Evolutionary conservation across 768 basidiomycete species (phyloP), one percentile per base, ranked within the genome.

Genomic region (Solioccasus polychromus): DNA sequence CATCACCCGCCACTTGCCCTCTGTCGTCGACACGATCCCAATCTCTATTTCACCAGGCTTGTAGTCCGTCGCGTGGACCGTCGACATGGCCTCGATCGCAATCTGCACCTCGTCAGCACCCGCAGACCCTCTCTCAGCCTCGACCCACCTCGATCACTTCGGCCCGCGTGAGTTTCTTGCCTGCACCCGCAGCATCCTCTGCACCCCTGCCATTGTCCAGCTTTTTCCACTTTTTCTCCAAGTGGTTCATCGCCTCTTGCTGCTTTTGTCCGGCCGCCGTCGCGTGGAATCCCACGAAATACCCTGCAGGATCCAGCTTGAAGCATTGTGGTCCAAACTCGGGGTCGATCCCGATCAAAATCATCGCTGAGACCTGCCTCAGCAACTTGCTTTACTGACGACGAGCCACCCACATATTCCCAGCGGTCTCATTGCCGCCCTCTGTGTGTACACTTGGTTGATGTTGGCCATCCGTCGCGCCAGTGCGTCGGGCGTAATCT

Each of bases 181-280:
- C 86, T 3, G 91, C 91, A 37, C 76, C 75, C 12, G 76, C 74
- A 12, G 91, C 76, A 64, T 94, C 86, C 39, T 92, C 87, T 0
- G 84, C 88, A 18, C 90, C 89, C 42, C 70, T 71, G 14, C 88
- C 88, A 19, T 76, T 78, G 59, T 90, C 85, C 24, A 92, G 73
- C 66, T 92, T 92, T 75, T 98, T 99, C 94, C 92, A 98, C 66
- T 92, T 91, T 74, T 98, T 98, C 73, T 99, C 96, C 35, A 99
- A 76, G 61, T 92, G 88, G 66, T 98, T 98, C 84, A 94, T 96
- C 1, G 92, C 93, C 63, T 99, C 96, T 61, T 96, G 95, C 59
- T 98, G 96, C 60, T 99, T 98, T 66, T 90, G 88, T 1, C 96
- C 96, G 2, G 94, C 87, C 0, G 95, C 83, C 2, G 95, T 95